These are phyloP conservation scores for Metschnikowia kunwiensis DNA, from an alignment of 805 yeast genomes.

Conservation along the genomic window DNA sequence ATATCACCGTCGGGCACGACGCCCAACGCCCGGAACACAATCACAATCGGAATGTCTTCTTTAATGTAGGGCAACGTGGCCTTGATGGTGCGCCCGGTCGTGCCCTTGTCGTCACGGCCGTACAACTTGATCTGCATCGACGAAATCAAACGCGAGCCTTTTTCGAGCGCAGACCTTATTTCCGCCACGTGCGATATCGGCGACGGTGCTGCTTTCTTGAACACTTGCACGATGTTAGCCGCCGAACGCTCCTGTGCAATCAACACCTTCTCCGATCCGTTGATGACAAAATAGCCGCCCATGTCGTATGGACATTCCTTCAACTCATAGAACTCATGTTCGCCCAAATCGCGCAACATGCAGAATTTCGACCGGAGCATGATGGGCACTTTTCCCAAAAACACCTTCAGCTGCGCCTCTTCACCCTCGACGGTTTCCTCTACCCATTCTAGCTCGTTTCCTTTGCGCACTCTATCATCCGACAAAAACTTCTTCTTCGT, in stretches of 20 bases:
- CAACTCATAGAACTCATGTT: conserved; percentile 89
- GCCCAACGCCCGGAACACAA: conserved; percentile 96
- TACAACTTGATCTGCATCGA: conserved; percentile 91
- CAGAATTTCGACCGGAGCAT: conserved; percentile 97
- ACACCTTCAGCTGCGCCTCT: conserved; percentile 66
- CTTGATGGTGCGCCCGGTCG: conserved; percentile 76
- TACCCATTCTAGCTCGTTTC: conserved; percentile 47
- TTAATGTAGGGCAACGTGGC: conserved; percentile 96
- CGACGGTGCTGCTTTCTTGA: conserved; percentile 95
- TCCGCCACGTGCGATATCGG: conserved; percentile 96
- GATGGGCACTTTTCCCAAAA: conserved; percentile 95
- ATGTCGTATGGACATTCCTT: conserved; percentile 99
- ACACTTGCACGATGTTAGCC: conserved; percentile 97
- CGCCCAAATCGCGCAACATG: conserved; percentile 83
- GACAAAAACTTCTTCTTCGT: conserved; percentile 83
- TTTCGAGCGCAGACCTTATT: conserved; percentile 93
- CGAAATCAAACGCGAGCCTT: conserved; percentile 92
- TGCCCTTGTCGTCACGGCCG: conserved; percentile 73
- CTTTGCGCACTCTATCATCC: conserved; percentile 58
- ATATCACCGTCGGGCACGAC: conserved; percentile 99
- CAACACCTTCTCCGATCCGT: conserved; percentile 96
- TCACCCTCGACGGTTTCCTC: conserved; percentile 56
- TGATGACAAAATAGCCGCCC: conserved; percentile 98
- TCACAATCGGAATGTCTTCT: conserved; percentile 94
- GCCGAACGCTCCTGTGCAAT: conserved; percentile 99